Percentiles rank a stretch among this genome's conserved stretches.
Evolutionary conservation across 139 green algal species (phyloP).

Genomic region (Micractinium sp.): DNA sequence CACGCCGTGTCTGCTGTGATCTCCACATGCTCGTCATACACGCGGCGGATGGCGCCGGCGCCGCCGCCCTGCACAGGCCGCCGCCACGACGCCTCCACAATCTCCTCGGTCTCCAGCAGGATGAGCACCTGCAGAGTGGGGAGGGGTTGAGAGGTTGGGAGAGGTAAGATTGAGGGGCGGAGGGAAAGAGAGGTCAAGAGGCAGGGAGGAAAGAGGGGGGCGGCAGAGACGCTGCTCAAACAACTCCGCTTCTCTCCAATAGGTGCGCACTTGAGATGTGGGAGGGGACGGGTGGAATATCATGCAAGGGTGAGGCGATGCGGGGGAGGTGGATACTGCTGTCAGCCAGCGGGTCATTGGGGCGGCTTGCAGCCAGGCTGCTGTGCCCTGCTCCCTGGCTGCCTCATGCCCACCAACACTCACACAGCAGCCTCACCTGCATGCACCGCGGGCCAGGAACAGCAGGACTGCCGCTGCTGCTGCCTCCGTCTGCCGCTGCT

Average conservation of each 20-base stretch:
- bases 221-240: not conserved
- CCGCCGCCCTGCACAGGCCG: conserved; percentile 10
- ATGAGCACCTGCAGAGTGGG: conserved; percentile 52
- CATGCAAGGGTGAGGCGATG: too few relatives aligned
- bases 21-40: conserved; percentile 77
- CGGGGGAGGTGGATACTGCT: too few relatives aligned
- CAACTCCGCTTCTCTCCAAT: too few relatives aligned
- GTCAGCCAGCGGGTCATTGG: too few relatives aligned
- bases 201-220: not conserved
- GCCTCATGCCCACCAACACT: not conserved
- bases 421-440: not conserved
- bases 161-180: not conserved
- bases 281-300: too few relatives aligned
- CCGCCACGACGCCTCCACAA: conserved; percentile 50
- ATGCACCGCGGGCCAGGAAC: conserved; percentile 27
- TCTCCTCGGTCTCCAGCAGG: conserved; percentile 73
- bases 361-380: too few relatives aligned
- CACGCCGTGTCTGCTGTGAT: conserved; percentile 66
- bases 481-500: conserved; percentile 5
- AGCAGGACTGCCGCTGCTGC: not conserved
- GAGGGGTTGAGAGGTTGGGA: not conserved
- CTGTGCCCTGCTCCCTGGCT: not conserved
- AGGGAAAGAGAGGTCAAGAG: not conserved
- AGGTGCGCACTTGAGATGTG: not conserved
- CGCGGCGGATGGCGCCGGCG: conserved; percentile 52